These are phyloP conservation scores for Boletus huronensis DNA, from an alignment of 768 basidiomycete species.

Conservation along the genomic window DNA sequence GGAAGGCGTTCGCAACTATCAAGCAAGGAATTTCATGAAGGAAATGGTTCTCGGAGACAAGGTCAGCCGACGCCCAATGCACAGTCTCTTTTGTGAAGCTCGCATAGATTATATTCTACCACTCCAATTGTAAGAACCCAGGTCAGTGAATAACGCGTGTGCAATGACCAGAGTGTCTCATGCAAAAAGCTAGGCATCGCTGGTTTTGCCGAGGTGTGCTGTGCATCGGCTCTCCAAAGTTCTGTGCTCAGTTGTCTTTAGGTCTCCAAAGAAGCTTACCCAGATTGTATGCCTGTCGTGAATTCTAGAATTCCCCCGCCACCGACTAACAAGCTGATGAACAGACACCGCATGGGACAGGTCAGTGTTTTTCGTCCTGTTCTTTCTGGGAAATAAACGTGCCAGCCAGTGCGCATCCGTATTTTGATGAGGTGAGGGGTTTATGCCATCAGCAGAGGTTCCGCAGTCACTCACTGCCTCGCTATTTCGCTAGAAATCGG, in stretches of 20 bases:
- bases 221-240: not conserved
- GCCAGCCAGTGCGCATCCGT: slow-evolving; percentile 62
- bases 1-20: slow-evolving; percentile 87
- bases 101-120: slow-evolving; percentile 77
- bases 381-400: slow-evolving; percentile 6
- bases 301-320: slow-evolving; percentile 1
- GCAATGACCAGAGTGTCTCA: slow-evolving; percentile 4
- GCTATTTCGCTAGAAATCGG: slow-evolving; percentile 58
- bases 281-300: slow-evolving; percentile 62
- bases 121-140: slow-evolving; percentile 82
- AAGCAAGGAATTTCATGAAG: slow-evolving; percentile 81
- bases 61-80: slow-evolving; percentile 36
- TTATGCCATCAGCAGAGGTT: not conserved
- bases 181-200: slow-evolving; percentile 54
- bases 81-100: not conserved
- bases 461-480: not conserved
- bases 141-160: slow-evolving; percentile 40
- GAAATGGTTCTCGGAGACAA: slow-evolving; percentile 75
- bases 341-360: slow-evolving; percentile 88
- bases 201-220: slow-evolving; percentile 72
- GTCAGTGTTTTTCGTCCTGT: slow-evolving; percentile 39
- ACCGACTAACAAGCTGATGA: slow-evolving; percentile 5
- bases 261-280: slow-evolving; percentile 83
- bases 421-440: slow-evolving; percentile 63
- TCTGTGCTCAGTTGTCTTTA: slow-evolving; percentile 26